Evolutionary conservation across 1,284 basidiomycete species (phyloP), one percentile per base, ranked within the genome.

Genomic region (Cryptococcus deneoformans): DNA sequence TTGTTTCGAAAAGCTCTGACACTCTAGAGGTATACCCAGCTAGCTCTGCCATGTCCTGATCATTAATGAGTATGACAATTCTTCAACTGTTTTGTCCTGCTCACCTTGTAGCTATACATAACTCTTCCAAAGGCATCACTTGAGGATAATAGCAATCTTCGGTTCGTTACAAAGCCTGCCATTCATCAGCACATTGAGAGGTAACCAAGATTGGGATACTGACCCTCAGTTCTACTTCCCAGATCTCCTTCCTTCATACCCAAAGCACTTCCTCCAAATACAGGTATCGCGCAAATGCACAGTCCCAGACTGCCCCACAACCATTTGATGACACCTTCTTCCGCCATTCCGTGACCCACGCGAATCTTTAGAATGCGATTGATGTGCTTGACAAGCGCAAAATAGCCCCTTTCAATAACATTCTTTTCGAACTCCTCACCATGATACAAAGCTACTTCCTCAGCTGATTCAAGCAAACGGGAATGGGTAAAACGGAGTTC

Each of bases 251-350:
- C 66, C n/a, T 77, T 78, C 50, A 82, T 77, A 20, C 84, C 80
- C 14, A 92, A 88, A 6, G 91, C 87, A n/a, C 93, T 69, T 67
- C 87, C 89, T 71, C 92, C 86, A 77, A 99, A 99, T 10, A 95
- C 87, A 0, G 95, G 95, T 50, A 98, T 89, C 5, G 92, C 91
- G 74, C 95, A 98, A 29, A 97, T 85, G 57, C 91, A 84, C 35
- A 98, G 86, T 29, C 94, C 94, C 70, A 96, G 88, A 71, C 87
- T 89, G 64, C 94, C 94, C 95, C 95, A 98, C 12, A 94, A 74
- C 94, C 94, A 95, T 78, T 98, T 98, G 71, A 98, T 89, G 57
- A 99, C 88, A 2, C 92, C 92, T 76, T 99, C 95, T 74, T 97
- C 93, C 7, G 87, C 84, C 77, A 93, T 91, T 1, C 89, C 87